Evolutionary conservation across 2,329 filamentous ascomycete species (phyloP).

Genomic region (Talaromyces sp.): DNA sequence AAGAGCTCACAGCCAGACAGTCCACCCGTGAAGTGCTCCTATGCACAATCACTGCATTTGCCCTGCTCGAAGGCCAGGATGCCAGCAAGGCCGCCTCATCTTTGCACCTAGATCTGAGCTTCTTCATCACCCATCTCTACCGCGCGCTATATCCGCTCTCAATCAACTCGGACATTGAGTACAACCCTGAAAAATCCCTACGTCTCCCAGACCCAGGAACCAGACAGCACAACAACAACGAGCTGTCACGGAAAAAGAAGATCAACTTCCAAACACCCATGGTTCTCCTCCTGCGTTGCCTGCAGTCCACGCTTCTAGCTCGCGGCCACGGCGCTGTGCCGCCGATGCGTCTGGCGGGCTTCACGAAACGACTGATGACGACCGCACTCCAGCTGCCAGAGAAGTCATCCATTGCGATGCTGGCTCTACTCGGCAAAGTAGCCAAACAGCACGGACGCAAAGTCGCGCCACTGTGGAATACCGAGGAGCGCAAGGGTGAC

Average conservation of each 20-base stretch:
- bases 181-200: constrained; percentile 64
- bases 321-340: constrained; percentile 68
- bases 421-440: constrained; percentile 72
- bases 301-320: constrained; percentile 77
- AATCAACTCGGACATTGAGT: constrained; percentile 79
- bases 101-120: constrained; percentile 84
- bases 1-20: constrained; percentile 55
- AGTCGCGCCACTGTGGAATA: constrained; percentile 83
- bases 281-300: constrained; percentile 79
- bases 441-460: constrained; percentile 76
- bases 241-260: constrained; percentile 52
- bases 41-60: constrained; percentile 92
- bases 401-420: constrained; percentile 74
- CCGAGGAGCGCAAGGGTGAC: constrained; percentile 87
- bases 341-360: constrained; percentile 79
- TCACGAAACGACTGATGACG: constrained; percentile 84
- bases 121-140: constrained; percentile 94
- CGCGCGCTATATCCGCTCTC: constrained; percentile 72
- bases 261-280: constrained; percentile 95
- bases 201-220: constrained; percentile 62
- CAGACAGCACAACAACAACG: constrained; percentile 20
- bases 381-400: constrained; percentile 80
- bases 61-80: constrained; percentile 91
- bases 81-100: constrained; percentile 74
- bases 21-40: constrained; percentile 80